These are phyloP conservation scores for Fusarium drepaniforme DNA, from an alignment of 2,329 filamentous ascomycete genomes.

Conservation along the genomic window DNA sequence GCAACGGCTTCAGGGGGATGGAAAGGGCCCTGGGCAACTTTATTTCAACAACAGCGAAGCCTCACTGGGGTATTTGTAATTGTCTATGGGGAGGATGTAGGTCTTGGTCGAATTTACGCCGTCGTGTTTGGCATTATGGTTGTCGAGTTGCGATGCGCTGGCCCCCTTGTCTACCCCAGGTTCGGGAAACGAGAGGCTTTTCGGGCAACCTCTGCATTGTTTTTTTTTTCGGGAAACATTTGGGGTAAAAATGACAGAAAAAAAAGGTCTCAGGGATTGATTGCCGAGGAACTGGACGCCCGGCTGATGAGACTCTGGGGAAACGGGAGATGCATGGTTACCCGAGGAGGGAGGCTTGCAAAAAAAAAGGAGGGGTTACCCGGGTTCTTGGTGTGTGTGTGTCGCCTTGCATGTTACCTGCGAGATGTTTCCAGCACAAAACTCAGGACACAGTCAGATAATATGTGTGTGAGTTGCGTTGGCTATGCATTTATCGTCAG, in stretches of 20 bases:
- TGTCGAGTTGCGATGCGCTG: not conserved
- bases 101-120: not conserved
- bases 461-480: not conserved
- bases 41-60: conserved; percentile 27
- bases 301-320: conserved; percentile 4
- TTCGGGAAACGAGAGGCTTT: not conserved
- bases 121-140: not conserved
- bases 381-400: not conserved
- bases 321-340: conserved; percentile 51
- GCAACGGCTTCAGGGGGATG: conserved; percentile 22
- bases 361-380: not conserved
- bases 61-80: not conserved
- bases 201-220: not conserved
- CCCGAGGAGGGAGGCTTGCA: conserved; percentile 88
- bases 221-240: not conserved
- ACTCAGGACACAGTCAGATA: not conserved
- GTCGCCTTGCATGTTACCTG: not conserved
- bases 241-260: not conserved
- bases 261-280: not conserved
- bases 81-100: not conserved
- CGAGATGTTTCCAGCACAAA: not conserved
- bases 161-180: not conserved
- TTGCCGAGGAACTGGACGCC: conserved; percentile 9
- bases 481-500: not conserved
- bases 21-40: conserved; percentile 28